Conservation (phyloP, 495 filamentous ascomycete species). For the Annulohypoxylon nitens region DNA sequence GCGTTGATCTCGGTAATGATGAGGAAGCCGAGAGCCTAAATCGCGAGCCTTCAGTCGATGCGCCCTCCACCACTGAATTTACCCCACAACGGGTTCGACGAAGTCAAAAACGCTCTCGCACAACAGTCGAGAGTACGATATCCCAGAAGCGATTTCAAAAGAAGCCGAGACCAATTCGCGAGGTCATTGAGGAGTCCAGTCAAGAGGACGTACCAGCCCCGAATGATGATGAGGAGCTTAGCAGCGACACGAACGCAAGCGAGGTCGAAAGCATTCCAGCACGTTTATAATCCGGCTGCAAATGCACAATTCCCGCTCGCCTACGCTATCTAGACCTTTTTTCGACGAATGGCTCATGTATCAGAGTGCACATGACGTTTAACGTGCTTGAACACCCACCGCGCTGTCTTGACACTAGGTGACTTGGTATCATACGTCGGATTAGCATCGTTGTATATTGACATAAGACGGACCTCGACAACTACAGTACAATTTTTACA, state of each 20-base stretch:
- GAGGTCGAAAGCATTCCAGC: slow-evolving; percentile 49
- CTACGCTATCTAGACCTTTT: not conserved
- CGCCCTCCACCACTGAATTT: slow-evolving; percentile 28
- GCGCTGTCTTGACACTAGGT: not conserved
- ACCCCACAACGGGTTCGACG: slow-evolving; percentile 3
- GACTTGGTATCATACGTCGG: not conserved
- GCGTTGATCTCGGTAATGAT: slow-evolving; percentile 8
- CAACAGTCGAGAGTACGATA: slow-evolving; percentile 1
- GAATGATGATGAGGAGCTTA: slow-evolving; percentile 32
- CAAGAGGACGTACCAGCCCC: slow-evolving; percentile 9
- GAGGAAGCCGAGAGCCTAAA: not conserved
- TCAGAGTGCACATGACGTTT: not conserved
- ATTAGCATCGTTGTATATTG: not conserved
- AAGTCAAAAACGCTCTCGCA: slow-evolving; percentile 17
- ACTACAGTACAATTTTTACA: not conserved
- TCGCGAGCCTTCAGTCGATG: slow-evolving; percentile 13
- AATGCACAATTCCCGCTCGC: not conserved
- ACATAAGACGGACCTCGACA: not conserved
- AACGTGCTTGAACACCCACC: not conserved
- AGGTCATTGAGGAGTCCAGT: slow-evolving; percentile 18
- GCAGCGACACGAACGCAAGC: slow-evolving; percentile 52
- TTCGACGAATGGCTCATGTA: not conserved
- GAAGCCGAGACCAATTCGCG: slow-evolving; percentile 5
- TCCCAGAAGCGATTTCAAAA: not conserved
- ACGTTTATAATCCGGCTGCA: not conserved